A percentile compares a stretch with the other conserved stretches of the same genome.
phyloP scores from a whole-genome alignment of 1,284 basidiomycete species.

The Ganoderma boninense region DNA sequence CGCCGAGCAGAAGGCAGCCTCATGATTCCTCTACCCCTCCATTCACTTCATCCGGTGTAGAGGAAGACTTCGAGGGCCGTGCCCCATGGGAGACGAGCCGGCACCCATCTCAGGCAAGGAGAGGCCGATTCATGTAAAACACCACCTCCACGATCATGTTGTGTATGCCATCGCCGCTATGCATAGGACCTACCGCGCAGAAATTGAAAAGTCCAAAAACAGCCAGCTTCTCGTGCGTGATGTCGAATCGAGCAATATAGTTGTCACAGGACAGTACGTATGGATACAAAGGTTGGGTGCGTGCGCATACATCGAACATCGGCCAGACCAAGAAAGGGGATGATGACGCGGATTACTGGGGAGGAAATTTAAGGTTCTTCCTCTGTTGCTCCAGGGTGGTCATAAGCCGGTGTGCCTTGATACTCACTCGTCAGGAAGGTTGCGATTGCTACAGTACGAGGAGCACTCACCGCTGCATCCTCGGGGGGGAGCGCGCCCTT shows the following conservation, averaged over 20 bases:
- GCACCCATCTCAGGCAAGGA: conserved; percentile 29
- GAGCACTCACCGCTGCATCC: conserved; percentile 73
- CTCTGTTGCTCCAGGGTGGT: conserved; percentile 68
- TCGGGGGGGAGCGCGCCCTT: conserved; percentile 82
- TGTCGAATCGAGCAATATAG: background rate
- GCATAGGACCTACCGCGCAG: conserved; percentile 39
- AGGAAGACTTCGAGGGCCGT: conserved; percentile 21
- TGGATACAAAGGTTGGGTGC: conserved; percentile 2
- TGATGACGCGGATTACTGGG: conserved; percentile 19
- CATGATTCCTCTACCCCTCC: conserved; percentile 43
- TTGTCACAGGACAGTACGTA: background rate
- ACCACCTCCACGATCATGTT: conserved; percentile 34
- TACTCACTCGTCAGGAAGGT: background rate
- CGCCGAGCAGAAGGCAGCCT: conserved; percentile 58
- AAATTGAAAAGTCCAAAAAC: conserved; percentile 44
- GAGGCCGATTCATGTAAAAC: conserved; percentile 38
- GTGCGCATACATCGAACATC: no score
- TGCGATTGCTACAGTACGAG: background rate
- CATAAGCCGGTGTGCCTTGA: conserved; percentile 40
- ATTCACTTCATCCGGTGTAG: conserved; percentile 5
- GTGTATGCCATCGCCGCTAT: conserved; percentile 40
- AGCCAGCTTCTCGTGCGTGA: conserved; percentile 20
- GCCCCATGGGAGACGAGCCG: conserved; percentile 27
- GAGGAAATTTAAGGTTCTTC: conserved; percentile 42
- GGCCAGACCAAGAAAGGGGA: background rate